phyloP scores from a whole-genome alignment of 2,329 filamentous ascomycete genomes.

The Aspergillus jensenii region DNA sequence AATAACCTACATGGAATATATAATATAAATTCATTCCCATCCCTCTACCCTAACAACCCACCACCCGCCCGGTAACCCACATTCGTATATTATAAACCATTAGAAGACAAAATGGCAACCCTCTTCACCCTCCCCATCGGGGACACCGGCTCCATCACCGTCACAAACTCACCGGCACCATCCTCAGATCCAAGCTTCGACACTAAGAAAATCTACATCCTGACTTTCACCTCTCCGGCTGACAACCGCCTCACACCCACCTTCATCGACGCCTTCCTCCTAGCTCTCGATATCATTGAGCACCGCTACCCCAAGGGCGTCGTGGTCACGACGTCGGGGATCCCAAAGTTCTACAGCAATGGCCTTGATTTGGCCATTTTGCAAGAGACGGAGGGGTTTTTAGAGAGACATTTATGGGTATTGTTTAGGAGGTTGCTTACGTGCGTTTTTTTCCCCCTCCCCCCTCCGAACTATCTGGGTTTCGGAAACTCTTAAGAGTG shows the following conservation, averaged over 20 bases:
- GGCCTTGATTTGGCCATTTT: constrained; percentile 75
- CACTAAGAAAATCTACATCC: constrained; percentile 60
- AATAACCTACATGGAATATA: background rate
- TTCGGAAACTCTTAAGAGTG: too few relatives aligned
- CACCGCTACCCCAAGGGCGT: constrained; percentile 68
- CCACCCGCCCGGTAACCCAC: background rate
- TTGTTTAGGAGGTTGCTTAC: constrained; percentile 66
- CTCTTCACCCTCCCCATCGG: constrained; percentile 63
- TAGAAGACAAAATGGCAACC: constrained; percentile 17
- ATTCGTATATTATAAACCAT: too few relatives aligned
- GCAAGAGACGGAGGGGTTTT: constrained; percentile 60
- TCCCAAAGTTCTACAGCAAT: constrained; percentile 79
- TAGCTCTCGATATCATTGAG: constrained; percentile 74
- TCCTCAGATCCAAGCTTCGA: constrained; percentile 22
- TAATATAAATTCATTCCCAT: background rate
- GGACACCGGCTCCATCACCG: constrained; percentile 55
- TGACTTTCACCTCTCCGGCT: constrained; percentile 68
- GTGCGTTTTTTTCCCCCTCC: constrained; percentile 29
- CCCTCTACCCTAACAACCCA: background rate
- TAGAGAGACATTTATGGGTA: constrained; percentile 59
- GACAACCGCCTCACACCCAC: constrained; percentile 74
- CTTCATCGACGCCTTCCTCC: constrained; percentile 66
- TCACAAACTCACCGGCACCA: constrained; percentile 55
- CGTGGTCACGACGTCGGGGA: constrained; percentile 71
- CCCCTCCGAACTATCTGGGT: background rate